These are phyloP conservation scores for Gaeumannomyces tritici DNA, from an alignment of 2,329 filamentous ascomycete species.

Conservation along the genomic window DNA sequence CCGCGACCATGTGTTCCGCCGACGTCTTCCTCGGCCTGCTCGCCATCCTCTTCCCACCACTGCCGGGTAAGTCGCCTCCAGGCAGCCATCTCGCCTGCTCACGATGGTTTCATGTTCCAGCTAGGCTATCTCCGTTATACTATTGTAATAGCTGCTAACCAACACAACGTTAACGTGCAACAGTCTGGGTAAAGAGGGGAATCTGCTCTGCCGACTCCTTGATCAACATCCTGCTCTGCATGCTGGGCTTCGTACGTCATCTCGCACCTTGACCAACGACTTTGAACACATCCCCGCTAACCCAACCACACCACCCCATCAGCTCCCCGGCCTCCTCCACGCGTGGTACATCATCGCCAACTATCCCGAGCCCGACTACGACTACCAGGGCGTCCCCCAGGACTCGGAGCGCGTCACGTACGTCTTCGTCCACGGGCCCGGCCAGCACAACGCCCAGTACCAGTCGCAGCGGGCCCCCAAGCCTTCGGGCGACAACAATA, in stretches of 20 bases:
- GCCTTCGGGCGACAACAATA: constrained; percentile 22
- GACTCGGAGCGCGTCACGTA: constrained; percentile 59
- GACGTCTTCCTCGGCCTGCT: constrained; percentile 56
- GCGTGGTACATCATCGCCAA: constrained; percentile 97
- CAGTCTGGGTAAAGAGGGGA: constrained; percentile 94
- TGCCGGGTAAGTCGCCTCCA: constrained; percentile 42
- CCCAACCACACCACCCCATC: background rate
- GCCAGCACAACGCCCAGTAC: constrained; percentile 24
- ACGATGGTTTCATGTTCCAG: too few species aligned
- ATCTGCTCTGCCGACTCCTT: constrained; percentile 86
- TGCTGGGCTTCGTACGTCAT: constrained; percentile 53
- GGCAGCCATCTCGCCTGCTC: background rate
- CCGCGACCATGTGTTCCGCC: constrained; percentile 41
- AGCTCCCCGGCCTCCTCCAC: constrained; percentile 81
- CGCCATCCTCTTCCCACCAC: constrained; percentile 55
- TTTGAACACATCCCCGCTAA: background rate
- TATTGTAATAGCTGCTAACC: constrained; percentile 24
- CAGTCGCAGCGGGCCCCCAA: constrained; percentile 20
- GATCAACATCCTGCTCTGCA: constrained; percentile 88
- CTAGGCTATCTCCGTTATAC: too few species aligned
- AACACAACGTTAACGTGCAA: background rate
- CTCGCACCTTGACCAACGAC: background rate
- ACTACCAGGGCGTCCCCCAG: constrained; percentile 58
- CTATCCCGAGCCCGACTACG: constrained; percentile 65
- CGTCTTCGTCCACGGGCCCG: constrained; percentile 57